phyloP scores from a whole-genome alignment of 2,329 filamentous ascomycete species.

The Gyromitra esculenta region DNA sequence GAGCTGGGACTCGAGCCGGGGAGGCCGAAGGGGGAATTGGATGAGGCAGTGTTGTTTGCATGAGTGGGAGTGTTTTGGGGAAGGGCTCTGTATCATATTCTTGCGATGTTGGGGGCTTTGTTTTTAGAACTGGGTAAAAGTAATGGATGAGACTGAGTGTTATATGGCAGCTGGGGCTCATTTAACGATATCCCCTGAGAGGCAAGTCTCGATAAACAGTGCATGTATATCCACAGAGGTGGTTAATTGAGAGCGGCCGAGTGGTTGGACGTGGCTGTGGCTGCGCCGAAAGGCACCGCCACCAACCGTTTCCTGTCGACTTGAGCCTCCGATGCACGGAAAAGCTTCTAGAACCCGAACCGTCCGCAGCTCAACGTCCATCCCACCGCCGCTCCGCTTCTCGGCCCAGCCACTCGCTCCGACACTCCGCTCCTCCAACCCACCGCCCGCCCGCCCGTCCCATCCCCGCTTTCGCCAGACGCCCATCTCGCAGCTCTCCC shows the following conservation, averaged over 20 bases:
- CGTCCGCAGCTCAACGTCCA: not conserved
- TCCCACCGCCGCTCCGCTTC: not conserved
- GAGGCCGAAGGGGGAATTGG: slow-evolving; percentile 62
- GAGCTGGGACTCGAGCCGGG: slow-evolving; percentile 77
- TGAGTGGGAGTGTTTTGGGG: slow-evolving; percentile 1
- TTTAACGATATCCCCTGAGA: not conserved
- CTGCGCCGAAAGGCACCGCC: not conserved
- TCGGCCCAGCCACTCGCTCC: not conserved
- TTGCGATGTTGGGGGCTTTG: not conserved
- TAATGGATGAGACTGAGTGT: slow-evolving; percentile 18
- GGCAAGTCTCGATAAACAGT: not conserved
- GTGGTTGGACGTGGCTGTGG: not conserved
- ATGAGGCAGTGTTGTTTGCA: slow-evolving; percentile 53
- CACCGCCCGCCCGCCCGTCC: not conserved
- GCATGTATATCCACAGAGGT: not conserved
- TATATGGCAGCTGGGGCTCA: not conserved
- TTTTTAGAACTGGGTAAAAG: slow-evolving; percentile 8
- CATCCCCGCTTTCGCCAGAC: not conserved
- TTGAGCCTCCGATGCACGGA: slow-evolving; percentile 37
- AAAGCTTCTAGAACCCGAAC: slow-evolving; percentile 10
- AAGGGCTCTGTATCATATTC: slow-evolving; percentile 38
- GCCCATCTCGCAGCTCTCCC: not conserved
- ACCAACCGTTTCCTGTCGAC: not conserved
- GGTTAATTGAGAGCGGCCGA: not conserved
- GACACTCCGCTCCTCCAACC: not conserved